Evolutionary conservation across 495 filamentous ascomycete genomes (phyloP), one percentile per base, ranked within the genome.

Genomic region (Penicillium robsamsonii): DNA sequence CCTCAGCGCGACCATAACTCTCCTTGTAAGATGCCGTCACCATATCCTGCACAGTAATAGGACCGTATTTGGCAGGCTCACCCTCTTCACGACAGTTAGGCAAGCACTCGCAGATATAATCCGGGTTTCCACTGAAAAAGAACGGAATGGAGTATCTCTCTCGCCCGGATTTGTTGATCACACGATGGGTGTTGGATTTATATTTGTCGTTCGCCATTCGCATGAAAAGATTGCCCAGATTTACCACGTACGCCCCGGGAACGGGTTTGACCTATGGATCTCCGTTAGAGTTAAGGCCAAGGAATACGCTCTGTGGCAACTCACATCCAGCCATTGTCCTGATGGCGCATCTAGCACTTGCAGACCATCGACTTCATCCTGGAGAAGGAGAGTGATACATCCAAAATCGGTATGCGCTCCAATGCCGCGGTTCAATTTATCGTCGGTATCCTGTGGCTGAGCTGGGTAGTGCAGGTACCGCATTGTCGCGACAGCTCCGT

Each of bases 131-230:
- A 37, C 75, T 77, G 41, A 84, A 75, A 65, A 85, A 87, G 66
- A 80, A 87, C 13, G 82, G 82, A 58, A 86, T 86, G 24, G 80
- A 83, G 60, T 87, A 87, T 51, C 82, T 66, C 45, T 80, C 70
- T 11, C 56, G 62, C 5, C 74, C 67, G 1, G 67, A 66, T 53
- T 80, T 79, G 30, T 78, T 72, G 13, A 75, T 77, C 3, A 84
- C 80, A 0, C 79, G 79, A 59, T 82, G 81, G 22, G 77, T 76
- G 25, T 80, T 82, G 10, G 79, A 82, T 55, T 78, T 81, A 49
- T 82, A 70, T 33, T 73, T 74, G 61, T 84, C 80, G 62, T 84
- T 84, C 24, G 78, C 78, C 81, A 82, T 84, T 52, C 81, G 74
- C 82, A 82, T 84, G 54, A 84, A 68, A 30, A 84, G 69, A 62